Base-by-base conservation (phyloP, 345 rosid species). In the Toxicodendron radicans region DNA sequence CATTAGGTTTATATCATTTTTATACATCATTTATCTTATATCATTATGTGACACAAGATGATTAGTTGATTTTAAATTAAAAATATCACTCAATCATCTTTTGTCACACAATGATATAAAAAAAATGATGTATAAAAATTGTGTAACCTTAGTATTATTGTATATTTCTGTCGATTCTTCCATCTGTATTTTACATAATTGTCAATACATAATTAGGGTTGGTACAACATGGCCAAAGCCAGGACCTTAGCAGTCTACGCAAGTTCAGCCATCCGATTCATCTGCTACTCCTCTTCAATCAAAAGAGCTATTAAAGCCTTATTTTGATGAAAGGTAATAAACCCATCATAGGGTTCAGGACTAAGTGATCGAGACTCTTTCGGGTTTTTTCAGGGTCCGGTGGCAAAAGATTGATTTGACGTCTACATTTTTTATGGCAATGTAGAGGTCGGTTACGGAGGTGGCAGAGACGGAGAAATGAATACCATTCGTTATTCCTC, bases 381-480 rank as follows among this genome's bases (percentile, higher is more conserved):
- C 64, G 60, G 27, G 12, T 76, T 77, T 32, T 83, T 76, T 21
- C 75, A 80, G 72, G 88, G 38, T 27, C 92, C 88, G 0, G 95
- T 86, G 87, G 75, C 81, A 89, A 77, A 94, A 49, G 48, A 94
- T 23, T 30, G 97, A 87, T 68, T 90, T 91, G 3, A 94, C 97
- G 70, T 94, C 98, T 38, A 87, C 95, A 83, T 94, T 94, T 82
- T 82, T 94, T 81, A 94, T 88, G 68, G 97, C 97, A 23, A 94
- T 72, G 80, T 87, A 92, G 62, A 94, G 89, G 64, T 97, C 92
- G 49, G 91, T 73, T 35, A 91, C 76, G 3, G 97, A 86, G 43
- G 78, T 92, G 8, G 87, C 95, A 1, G 97, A 94, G 70, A 92
- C 95, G 5, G 97, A 77, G 75, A 83, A 85, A 75, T 92, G 97